phyloP scores from a whole-genome alignment of 306 rosid genomes.

The Notholithocarpus densiflorus region DNA sequence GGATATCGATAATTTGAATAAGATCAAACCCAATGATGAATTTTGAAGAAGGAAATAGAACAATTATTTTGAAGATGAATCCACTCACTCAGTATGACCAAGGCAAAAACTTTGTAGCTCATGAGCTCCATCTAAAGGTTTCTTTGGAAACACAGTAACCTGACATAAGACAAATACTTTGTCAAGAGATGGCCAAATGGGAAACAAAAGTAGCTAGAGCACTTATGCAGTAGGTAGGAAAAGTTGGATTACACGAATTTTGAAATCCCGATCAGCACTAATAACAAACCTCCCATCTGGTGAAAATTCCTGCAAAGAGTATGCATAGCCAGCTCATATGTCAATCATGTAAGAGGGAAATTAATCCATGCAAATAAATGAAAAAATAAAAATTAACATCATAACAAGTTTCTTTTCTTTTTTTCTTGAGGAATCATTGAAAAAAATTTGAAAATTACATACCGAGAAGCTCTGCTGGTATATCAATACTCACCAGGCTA shows the following conservation, averaged over 20 bases:
- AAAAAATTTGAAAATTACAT: neutral
- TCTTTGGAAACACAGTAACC: conserved; percentile 72
- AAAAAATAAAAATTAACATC: neutral
- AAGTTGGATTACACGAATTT: conserved; percentile 67
- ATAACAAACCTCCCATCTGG: conserved; percentile 64
- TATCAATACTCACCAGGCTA: conserved; percentile 56
- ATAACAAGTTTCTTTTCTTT: neutral
- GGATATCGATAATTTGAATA: conserved; percentile 2
- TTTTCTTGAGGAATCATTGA: neutral
- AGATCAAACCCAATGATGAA: conserved; percentile 1
- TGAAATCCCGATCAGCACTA: conserved; percentile 92
- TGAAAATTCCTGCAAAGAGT: conserved; percentile 67
- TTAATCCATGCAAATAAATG: neutral
- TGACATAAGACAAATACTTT: conserved; percentile 24
- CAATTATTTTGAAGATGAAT: conserved; percentile 3
- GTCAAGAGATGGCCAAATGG: neutral
- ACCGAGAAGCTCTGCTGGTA: neutral
- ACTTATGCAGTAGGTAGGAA: neutral
- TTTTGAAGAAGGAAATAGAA: neutral
- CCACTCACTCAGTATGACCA: conserved; percentile 86
- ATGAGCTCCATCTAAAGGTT: conserved; percentile 74
- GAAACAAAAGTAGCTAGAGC: neutral
- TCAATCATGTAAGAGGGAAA: conserved; percentile 9
- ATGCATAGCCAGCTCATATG: neutral
- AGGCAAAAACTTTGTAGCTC: conserved; percentile 90